Evolutionary conservation across 345 rosid genomes (phyloP).

Genomic region (Eucalyptus coolabah): DNA sequence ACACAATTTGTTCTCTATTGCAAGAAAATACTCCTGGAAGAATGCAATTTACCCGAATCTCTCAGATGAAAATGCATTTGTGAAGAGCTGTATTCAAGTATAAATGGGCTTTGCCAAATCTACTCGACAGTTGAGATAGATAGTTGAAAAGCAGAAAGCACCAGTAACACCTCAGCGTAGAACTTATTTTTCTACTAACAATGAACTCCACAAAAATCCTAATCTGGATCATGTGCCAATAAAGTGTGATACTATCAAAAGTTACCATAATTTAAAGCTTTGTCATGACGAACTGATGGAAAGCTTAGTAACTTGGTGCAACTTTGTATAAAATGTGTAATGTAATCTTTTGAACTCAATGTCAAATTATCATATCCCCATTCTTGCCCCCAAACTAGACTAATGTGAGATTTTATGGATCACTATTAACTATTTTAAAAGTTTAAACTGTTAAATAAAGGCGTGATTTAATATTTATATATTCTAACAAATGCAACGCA

Average conservation of each 20-base stretch:
- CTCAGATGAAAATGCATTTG: neutral
- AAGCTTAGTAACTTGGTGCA: neutral
- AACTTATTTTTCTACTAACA: neutral
- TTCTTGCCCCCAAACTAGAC: neutral
- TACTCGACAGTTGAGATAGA: neutral
- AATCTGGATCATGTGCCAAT: neutral
- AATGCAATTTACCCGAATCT: neutral
- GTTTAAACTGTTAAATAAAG: too few relatives aligned
- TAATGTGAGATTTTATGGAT: rapidly evolving
- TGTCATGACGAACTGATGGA: neutral
- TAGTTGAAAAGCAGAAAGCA: neutral
- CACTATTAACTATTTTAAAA: rapidly evolving
- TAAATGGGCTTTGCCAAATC: neutral
- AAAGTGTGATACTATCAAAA: neutral
- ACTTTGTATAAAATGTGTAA: neutral
- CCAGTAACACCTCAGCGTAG: neutral
- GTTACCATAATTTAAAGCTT: neutral
- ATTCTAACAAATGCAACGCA: neutral
- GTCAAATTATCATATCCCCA: neutral
- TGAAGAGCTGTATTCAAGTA: neutral
- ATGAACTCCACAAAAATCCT: neutral
- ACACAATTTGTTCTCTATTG: neutral
- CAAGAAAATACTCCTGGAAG: neutral
- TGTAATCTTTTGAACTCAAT: neutral
- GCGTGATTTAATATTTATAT: too few relatives aligned